Percentiles rank a stretch among this genome's conserved stretches.
phyloP scores from a whole-genome alignment of 2,329 filamentous ascomycete genomes.

The Fusarium oligoseptatum region DNA sequence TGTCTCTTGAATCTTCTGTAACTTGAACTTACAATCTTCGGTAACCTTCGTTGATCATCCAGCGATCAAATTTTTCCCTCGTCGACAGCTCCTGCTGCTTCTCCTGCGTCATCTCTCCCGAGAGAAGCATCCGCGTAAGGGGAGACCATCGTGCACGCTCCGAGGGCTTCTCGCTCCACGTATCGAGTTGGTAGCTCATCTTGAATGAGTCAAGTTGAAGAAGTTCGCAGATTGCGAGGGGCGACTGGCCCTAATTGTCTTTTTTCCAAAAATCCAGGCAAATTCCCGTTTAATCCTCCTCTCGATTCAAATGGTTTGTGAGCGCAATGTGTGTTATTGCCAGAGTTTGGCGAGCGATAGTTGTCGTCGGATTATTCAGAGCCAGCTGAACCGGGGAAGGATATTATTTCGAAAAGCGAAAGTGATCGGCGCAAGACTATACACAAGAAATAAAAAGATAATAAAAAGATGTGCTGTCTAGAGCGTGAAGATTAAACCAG shows the following conservation, averaged over 20 bases:
- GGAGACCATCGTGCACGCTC: conserved; percentile 87
- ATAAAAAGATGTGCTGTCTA: conserved; percentile 44
- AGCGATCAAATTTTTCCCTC: conserved; percentile 82
- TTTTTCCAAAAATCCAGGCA: not conserved
- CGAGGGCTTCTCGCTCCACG: conserved; percentile 57
- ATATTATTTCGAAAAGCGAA: conserved; percentile 11
- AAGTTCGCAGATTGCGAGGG: conserved; percentile 7
- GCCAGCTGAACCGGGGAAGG: conserved; percentile 36
- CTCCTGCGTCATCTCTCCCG: conserved; percentile 84
- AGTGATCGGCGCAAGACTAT: conserved; percentile 15
- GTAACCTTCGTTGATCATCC: conserved; percentile 93
- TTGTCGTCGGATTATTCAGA: conserved; percentile 31
- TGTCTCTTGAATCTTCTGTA: too few species aligned
- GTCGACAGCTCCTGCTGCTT: conserved; percentile 75
- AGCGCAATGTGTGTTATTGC: conserved; percentile 5
- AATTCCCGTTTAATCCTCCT: not conserved
- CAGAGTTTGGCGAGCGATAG: not conserved
- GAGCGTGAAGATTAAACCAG: conserved; percentile 37
- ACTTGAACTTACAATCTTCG: conserved; percentile 75
- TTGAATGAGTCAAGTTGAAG: conserved; percentile 3
- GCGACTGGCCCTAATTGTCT: not conserved
- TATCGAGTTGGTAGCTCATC: conserved; percentile 48
- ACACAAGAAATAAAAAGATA: conserved; percentile 41
- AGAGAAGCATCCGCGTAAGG: conserved; percentile 84
- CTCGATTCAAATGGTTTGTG: not conserved